Evolutionary conservation across 1,284 basidiomycete species (phyloP), one percentile per base, ranked within the genome.

Genomic region (Chiua sp.): DNA sequence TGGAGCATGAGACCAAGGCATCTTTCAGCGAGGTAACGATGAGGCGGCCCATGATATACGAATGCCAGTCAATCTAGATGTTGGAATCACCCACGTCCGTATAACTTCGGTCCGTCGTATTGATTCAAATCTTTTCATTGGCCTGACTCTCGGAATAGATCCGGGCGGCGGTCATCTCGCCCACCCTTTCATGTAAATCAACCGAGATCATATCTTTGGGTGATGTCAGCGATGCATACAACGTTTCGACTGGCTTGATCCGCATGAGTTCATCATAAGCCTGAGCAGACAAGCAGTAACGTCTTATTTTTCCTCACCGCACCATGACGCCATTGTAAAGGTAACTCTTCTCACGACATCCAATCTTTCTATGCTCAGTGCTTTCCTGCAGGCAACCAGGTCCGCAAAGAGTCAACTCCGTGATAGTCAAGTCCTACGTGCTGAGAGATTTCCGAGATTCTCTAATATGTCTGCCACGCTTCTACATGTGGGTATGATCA

Each of bases 141-240:
- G 11, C 23, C 59, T 70, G 47, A 67, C 47, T 55, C 52, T 63
- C 46, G 10, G 58, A 53, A 53, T 52, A 91, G 89, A 81, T 87
- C 59, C 87, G 87, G 71, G 83, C 88, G 8, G 80, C 84, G 65
- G 77, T 82, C 1, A 85, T 92, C 51, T 88, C 86, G 10, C 84
- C 87, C 6, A 77, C 79, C 0, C 75, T 91, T 49, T 80, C 84
- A 6, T 91, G 88, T 74, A 87, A 87, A 75, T 86, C 91, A 1
- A 91, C 87, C 1, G 94, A 95, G 67, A 87, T 92, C 60, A 88
- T 96, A 56, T 84, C 87, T 2, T 79, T 94, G 57, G 78, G 83
- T 5, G 93, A 95, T 61, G 84, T 96, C 64, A 93, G 91, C 75
- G 94, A 96, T 68, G 85, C 93, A 2, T 92, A 93, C 71, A 91